Percentiles rank a stretch among this genome's conserved stretches.
Evolutionary conservation across 2,329 filamentous ascomycete species (phyloP).

Genomic region (Aspergillus bombycis): DNA sequence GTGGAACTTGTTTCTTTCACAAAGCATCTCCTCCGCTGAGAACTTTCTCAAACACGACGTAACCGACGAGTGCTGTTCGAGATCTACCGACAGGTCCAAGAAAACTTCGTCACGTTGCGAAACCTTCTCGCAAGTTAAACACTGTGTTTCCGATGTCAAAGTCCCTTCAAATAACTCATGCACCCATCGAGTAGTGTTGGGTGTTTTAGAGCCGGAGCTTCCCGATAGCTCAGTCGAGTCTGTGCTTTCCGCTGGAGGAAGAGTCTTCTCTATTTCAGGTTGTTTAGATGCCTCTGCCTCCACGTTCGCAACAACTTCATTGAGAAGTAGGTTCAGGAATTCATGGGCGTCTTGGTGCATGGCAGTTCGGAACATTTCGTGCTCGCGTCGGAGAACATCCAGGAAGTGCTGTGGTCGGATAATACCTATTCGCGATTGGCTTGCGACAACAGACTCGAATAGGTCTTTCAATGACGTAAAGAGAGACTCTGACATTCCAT

Average conservation of each 20-base stretch:
- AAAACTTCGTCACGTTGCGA: slow-evolving; percentile 96
- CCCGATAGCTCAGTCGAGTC: slow-evolving; percentile 56
- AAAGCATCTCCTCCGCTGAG: slow-evolving; percentile 97
- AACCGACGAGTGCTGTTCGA: slow-evolving; percentile 93
- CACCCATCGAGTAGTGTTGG: slow-evolving; percentile 82
- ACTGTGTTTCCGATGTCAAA: slow-evolving; percentile 93
- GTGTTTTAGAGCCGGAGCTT: slow-evolving; percentile 54
- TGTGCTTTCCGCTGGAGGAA: slow-evolving; percentile 55
- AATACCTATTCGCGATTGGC: slow-evolving; percentile 80
- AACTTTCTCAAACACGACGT: slow-evolving; percentile 95
- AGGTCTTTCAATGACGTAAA: slow-evolving; percentile 97
- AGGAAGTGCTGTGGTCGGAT: slow-evolving; percentile 90
- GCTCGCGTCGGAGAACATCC: slow-evolving; percentile 89
- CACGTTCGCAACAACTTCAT: slow-evolving; percentile 92
- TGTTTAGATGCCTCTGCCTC: slow-evolving; percentile 71
- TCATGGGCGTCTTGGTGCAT: slow-evolving; percentile 99
- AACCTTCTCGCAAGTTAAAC: slow-evolving; percentile 91
- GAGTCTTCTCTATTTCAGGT: slow-evolving; percentile 41
- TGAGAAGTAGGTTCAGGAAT: slow-evolving; percentile 92
- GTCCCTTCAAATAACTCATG: slow-evolving; percentile 96
- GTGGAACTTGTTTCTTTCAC: slow-evolving; percentile 97
- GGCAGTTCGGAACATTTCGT: slow-evolving; percentile 94
- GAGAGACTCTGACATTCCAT: slow-evolving; percentile 92
- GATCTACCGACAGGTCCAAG: slow-evolving; percentile 90
- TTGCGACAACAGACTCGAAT: slow-evolving; percentile 85